Conservation (phyloP, 2,329 filamentous ascomycete species). For the Aureobasidium sp. region DNA sequence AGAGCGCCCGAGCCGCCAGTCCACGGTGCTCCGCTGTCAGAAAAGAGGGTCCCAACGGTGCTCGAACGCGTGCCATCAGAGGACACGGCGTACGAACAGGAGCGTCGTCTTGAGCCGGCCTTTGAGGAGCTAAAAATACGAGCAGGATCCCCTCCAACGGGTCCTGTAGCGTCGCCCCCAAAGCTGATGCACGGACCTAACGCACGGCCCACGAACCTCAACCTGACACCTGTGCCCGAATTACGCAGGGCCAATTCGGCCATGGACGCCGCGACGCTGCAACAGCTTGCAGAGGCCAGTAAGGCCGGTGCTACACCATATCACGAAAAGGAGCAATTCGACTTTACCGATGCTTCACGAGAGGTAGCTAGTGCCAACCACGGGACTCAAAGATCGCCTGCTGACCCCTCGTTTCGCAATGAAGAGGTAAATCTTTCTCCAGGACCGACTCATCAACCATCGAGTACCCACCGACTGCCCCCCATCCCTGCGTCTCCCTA, state of each 20-base stretch:
- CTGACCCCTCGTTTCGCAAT: conserved; percentile 50
- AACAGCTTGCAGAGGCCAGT: conserved; percentile 66
- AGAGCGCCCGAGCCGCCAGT: conserved; percentile 36
- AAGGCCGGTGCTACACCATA: conserved; percentile 20
- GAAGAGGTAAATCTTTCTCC: conserved; percentile 34
- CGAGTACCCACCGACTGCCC: conserved; percentile 28
- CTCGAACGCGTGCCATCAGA: conserved; percentile 50
- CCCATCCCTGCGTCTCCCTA: conserved; percentile 42
- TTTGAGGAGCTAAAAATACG: conserved; percentile 44
- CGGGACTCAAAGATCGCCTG: conserved; percentile 35
- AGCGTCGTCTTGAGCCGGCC: conserved; percentile 36
- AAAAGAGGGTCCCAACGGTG: conserved; percentile 29
- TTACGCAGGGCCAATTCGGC: conserved; percentile 74
- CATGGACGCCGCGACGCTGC: conserved; percentile 73
- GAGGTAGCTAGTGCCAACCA: conserved; percentile 37
- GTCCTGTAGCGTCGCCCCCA: conserved; percentile 71
- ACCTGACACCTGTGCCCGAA: conserved; percentile 59
- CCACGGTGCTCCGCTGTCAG: conserved; percentile 28
- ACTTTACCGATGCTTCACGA: conserved; percentile 22
- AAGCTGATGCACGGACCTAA: conserved; percentile 70
- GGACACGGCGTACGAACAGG: conserved; percentile 40
- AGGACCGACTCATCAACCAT: conserved; percentile 20
- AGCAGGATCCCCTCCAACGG: conserved; percentile 46
- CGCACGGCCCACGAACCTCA: conserved; percentile 59
- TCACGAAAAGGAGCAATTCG: conserved; percentile 27